phyloP scores from a whole-genome alignment of 305 asterid genomes.

The Fraxinus velutina region DNA sequence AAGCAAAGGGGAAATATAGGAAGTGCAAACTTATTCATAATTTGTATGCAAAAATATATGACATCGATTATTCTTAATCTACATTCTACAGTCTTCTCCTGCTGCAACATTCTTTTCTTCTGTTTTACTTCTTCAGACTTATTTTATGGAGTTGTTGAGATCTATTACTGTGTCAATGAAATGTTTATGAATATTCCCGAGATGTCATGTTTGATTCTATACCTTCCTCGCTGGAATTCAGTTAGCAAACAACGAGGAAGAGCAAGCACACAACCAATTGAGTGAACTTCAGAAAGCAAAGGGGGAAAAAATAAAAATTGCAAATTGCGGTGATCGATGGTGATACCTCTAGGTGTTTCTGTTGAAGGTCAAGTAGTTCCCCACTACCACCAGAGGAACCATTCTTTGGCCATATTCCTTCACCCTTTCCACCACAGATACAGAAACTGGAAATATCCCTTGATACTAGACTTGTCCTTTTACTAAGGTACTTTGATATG shows the following conservation, averaged over 20 bases:
- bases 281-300: conserved; percentile 3
- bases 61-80: background rate
- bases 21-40: background rate
- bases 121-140: background rate
- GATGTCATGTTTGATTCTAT: background rate
- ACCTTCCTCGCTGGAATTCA: background rate
- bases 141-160: background rate
- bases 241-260: background rate
- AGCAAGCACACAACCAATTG: background rate
- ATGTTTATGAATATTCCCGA: background rate
- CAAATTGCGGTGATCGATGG: background rate
- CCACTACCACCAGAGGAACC: conserved; percentile 29
- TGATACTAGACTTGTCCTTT: conserved; percentile 58
- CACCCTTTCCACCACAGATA: conserved; percentile 59
- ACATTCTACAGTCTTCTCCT: conserved; percentile 1
- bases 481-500: conserved; percentile 57
- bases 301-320: background rate
- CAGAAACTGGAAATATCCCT: conserved; percentile 58
- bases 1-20: conserved; percentile 1
- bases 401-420: conserved; percentile 24
- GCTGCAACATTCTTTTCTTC: background rate
- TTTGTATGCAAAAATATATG: background rate
- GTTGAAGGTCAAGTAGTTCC: conserved; percentile 59
- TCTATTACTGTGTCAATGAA: background rate
- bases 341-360: conserved; percentile 66